phyloP scores from a whole-genome alignment of 225 moss, liverwort and hornwort species.

The Marchantia paleacea region DNA sequence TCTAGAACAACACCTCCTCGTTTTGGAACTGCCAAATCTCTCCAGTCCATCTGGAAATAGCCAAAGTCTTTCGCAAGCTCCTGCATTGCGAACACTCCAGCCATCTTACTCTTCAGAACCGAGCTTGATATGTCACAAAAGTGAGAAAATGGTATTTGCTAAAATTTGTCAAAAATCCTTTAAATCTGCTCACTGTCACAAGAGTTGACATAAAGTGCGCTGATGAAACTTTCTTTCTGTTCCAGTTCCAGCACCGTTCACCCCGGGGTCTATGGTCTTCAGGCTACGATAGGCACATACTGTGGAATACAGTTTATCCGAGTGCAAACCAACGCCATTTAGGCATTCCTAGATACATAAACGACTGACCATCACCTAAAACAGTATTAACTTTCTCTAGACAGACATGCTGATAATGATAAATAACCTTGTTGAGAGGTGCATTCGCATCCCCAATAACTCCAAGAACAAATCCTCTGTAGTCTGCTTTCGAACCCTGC shows the following conservation, averaged over 20 bases:
- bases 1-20: constrained; percentile 89
- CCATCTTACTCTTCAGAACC: constrained; percentile 3
- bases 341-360: no score
- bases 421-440: constrained; percentile 75
- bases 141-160: not conserved
- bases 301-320: no score
- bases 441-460: constrained; percentile 83
- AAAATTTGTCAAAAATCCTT: not conserved
- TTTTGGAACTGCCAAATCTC: constrained; percentile 78
- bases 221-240: no score
- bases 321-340: no score
- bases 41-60: constrained; percentile 89
- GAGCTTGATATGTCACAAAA: not conserved
- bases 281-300: no score
- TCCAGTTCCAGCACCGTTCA: no score
- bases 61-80: constrained; percentile 92
- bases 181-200: not conserved
- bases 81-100: constrained; percentile 35
- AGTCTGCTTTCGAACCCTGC: constrained; percentile 95
- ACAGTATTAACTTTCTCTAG: not conserved
- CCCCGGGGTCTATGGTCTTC: no score
- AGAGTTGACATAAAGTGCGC: no score
- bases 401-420: not conserved
- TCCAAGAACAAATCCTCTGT: constrained; percentile 85
- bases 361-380: not conserved